Base-by-base conservation (phyloP, 257 asterid genomes). In the Euphrasia confusa region DNA sequence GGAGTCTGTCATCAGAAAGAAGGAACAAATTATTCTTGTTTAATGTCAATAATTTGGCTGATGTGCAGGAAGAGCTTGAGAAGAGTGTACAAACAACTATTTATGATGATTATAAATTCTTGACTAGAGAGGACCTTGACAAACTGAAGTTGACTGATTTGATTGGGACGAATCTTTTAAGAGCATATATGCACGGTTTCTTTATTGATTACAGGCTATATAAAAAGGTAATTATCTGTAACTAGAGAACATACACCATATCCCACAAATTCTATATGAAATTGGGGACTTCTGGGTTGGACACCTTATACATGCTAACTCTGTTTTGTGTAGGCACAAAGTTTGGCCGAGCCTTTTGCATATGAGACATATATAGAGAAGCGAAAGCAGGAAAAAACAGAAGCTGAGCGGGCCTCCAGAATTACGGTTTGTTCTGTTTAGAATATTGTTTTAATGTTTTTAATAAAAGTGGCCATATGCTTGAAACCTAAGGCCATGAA, bases 181-280 rank as follows among this genome's bases (percentile, higher is more conserved):
- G 97, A 76, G 97, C 99, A 61, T 83, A 81, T 56, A 86, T 92
- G 97, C 99, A 92, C 61, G 99, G 99, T 28, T 92, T 71, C 81
- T 89, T 89, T 71, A 76, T 89, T 65, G 88, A 89, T 73, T 80
- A 92, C 75, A 76, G 83, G 64, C 83, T 92, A 61, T 92, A 86
- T 81, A 83, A 81, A 75, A 89, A 81, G 99, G 99, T 92, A 69
- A 72, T 15, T 6, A 13, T 68, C 15, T 11, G 17, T 45, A 45
- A 10, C 52, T 12, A 6, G 52, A n/a, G 52, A 45, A 45, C 17
- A 45, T 10, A 45, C n/a, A 45, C 17, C 28, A 42, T 21, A 21
- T 37, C 12, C 18, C 32, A 3, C 17, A 45, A 45, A 42, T 32
- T 39, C 39, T 4, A 30, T 66, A 57, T 58, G 24, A 58, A 61